Evolutionary conservation across 2,329 filamentous ascomycete species (phyloP).

Genomic region (Penicillium sp.): DNA sequence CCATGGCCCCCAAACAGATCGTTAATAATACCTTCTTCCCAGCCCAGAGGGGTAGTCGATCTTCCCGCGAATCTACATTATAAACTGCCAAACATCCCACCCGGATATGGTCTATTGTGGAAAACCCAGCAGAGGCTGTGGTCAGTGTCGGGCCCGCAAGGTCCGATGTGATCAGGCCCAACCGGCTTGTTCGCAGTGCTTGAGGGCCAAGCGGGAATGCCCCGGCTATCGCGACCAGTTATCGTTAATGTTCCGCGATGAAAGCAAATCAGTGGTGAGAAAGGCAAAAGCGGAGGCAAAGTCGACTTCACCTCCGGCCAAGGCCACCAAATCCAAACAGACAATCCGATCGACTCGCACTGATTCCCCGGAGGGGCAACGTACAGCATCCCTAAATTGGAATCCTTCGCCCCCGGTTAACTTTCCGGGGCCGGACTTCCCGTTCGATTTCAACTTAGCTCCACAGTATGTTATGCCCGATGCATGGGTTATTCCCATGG

Average conservation of each 20-base stretch:
- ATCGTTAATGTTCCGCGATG: slow-evolving; percentile 66
- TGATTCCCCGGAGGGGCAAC: slow-evolving; percentile 28
- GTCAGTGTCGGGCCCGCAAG: slow-evolving; percentile 44
- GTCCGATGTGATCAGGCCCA: slow-evolving; percentile 59
- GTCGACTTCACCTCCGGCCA: background rate
- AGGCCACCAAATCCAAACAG: slow-evolving; percentile 10
- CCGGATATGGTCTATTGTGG: slow-evolving; percentile 43
- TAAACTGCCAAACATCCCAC: background rate
- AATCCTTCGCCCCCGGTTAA: slow-evolving; percentile 10
- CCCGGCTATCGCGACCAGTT: slow-evolving; percentile 66
- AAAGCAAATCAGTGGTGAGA: slow-evolving; percentile 62
- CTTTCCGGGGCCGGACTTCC: slow-evolving; percentile 4
- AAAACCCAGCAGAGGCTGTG: slow-evolving; percentile 47
- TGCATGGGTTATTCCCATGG: slow-evolving; percentile 14
- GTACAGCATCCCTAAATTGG: slow-evolving; percentile 28
- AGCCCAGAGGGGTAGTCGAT: background rate
- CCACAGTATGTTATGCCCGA: slow-evolving; percentile 6
- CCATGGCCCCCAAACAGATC: background rate
- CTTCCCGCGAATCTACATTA: background rate
- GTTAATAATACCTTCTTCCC: background rate
- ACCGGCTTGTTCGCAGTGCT: slow-evolving; percentile 64
- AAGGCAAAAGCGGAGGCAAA: slow-evolving; percentile 46
- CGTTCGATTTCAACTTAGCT: slow-evolving; percentile 20
- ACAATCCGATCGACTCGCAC: slow-evolving; percentile 19
- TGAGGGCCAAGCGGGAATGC: slow-evolving; percentile 60